Evolutionary conservation across 2,329 filamentous ascomycete genomes (phyloP).

Genomic region (Myriosclerotinia curreyana): DNA sequence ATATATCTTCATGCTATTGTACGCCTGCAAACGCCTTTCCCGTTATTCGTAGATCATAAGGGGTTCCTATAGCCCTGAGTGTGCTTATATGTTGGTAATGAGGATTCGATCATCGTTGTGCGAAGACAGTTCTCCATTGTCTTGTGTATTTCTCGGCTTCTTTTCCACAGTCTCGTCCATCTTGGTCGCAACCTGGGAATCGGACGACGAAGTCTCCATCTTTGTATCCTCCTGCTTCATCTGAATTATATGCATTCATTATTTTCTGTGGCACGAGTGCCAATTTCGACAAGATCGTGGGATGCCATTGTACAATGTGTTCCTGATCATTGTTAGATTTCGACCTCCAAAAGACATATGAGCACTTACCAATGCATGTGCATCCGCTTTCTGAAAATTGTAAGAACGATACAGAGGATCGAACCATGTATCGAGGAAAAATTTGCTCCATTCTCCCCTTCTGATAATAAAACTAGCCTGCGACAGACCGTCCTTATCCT

Average conservation of each 20-base stretch:
- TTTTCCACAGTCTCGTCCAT: conserved; percentile 62
- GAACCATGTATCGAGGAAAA: conserved; percentile 93
- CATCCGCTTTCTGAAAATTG: conserved; percentile 94
- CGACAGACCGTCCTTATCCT: conserved; percentile 77
- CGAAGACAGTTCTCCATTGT: conserved; percentile 39
- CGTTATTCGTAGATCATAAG: conserved; percentile 35
- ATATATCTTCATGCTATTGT: conserved; percentile 27
- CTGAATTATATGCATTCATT: conserved; percentile 72
- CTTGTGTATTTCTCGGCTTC: conserved; percentile 53
- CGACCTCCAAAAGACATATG: neutral
- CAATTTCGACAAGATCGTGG: conserved; percentile 86
- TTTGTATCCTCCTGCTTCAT: conserved; percentile 62
- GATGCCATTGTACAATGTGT: conserved; percentile 93
- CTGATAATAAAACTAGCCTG: conserved; percentile 75
- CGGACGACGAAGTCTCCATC: conserved; percentile 82
- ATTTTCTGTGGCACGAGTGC: conserved; percentile 83
- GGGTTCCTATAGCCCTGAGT: conserved; percentile 24
- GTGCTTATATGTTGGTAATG: conserved; percentile 24
- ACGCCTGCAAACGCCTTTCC: conserved; percentile 36
- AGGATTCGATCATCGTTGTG: conserved; percentile 26
- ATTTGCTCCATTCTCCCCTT: conserved; percentile 87
- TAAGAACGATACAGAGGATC: conserved; percentile 91
- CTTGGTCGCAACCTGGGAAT: conserved; percentile 66
- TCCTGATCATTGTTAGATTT: conserved; percentile 52
- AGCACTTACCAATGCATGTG: conserved; percentile 74